A percentile compares a stretch with the other conserved stretches of the same genome.
These are phyloP conservation scores for Pisolithus marmoratus DNA, from an alignment of 768 basidiomycete species.

Conservation along the genomic window DNA sequence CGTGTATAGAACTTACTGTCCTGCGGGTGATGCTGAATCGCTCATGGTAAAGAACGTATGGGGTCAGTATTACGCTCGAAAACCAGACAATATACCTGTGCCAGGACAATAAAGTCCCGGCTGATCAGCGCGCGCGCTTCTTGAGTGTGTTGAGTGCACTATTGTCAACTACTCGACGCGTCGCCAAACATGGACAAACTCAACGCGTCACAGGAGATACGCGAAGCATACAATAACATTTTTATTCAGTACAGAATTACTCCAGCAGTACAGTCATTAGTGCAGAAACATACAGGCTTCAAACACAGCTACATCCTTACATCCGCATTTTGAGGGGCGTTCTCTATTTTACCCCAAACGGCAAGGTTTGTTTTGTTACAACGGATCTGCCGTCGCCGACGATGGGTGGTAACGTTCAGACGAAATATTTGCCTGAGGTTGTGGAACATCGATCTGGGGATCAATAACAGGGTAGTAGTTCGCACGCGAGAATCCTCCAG, in stretches of 20 bases:
- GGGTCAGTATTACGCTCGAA: constrained; percentile 9
- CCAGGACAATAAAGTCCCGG: constrained; percentile 11
- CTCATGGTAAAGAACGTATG: constrained; percentile 28
- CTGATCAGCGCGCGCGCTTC: neutral
- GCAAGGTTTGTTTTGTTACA: constrained; percentile 8
- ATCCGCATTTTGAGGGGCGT: too few species aligned
- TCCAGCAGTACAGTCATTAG: neutral
- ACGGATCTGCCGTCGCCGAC: constrained; percentile 8
- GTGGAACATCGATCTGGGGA: constrained; percentile 29
- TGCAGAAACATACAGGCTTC: neutral
- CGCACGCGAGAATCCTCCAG: constrained; percentile 19
- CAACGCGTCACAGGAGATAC: neutral
- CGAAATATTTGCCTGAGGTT: constrained; percentile 23
- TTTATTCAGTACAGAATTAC: neutral
- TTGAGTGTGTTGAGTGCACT: neutral
- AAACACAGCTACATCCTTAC: too few species aligned
- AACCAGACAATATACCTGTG: constrained; percentile 7
- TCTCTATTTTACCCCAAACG: neutral
- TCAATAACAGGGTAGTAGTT: constrained; percentile 38
- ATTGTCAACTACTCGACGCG: neutral
- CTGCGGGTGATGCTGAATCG: constrained; percentile 10
- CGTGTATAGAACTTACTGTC: constrained; percentile 12
- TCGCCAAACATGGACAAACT: constrained; percentile 23
- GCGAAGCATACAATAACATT: neutral
- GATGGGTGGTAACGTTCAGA: constrained; percentile 30